Evolutionary conservation across 2,329 filamentous ascomycete species (phyloP), one percentile per base, ranked within the genome.

Genomic region (Botrytis pseudocinerea): DNA sequence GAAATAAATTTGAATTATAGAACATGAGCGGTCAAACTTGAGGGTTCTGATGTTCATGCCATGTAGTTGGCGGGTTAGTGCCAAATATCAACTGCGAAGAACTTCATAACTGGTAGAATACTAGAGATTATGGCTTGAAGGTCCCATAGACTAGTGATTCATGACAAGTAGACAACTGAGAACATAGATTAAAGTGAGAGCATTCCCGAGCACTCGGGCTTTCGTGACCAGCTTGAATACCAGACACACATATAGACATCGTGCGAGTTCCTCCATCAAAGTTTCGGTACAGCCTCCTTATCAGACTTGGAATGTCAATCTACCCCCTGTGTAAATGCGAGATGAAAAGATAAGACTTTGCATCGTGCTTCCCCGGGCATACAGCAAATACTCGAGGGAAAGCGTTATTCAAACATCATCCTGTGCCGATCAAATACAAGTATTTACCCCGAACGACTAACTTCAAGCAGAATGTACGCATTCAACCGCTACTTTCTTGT

Each of bases 321-420:
- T 51, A 6, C 1, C 5, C 0, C 0, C 1, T 10, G 10, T 51
- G 1, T 7, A 25, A n/a, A 51, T n/a, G 9, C 5, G 10, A n/a
- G 22, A n/a, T 51, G 4, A 6, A n/a, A 5, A n/a, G 22, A 51
- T 14, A n/a, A 51, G n/a, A 14, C 48, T 25, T 14, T 2, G 48
- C 14, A 51, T 14, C 14, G 10, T 22, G 12, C 48, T n/a, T 54
- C 48, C 5, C 25, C 12, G 48, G 12, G 48, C 12, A n/a, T 16
- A n/a, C 25, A 54, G 25, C n/a, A 16, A n/a, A 10, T n/a, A 6
- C n/a, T 54, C 12, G 25, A 54, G 12, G 12, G 48, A 12, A 54
- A n/a, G 2, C 1, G 25, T 54, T 54, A 7, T 25, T 54, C 8
- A 16, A 16, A 54, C 46, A 51, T 54, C 5, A 51, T 54, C 5